Percentiles rank a stretch among this genome's conserved stretches.
Evolutionary conservation across 192 early-diverging fungal species (phyloP).

Genomic region (Podila epigama): DNA sequence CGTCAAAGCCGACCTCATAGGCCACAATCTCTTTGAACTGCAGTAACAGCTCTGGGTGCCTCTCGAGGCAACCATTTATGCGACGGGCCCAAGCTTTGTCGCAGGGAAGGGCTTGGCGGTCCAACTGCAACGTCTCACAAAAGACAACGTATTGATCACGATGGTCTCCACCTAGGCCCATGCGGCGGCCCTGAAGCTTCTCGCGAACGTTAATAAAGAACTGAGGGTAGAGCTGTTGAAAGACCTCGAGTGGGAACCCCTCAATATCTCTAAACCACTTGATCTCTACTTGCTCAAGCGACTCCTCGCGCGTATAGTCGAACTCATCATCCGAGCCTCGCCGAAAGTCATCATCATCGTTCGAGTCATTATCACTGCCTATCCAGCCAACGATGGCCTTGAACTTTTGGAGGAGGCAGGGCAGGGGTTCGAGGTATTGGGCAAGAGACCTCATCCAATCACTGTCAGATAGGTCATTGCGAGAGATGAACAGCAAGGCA

Average conservation of each 20-base stretch:
- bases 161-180: constrained; percentile 27
- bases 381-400: constrained; percentile 43
- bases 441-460: constrained; percentile 30
- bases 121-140: constrained; percentile 22
- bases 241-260: constrained; percentile 23
- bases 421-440: neutral
- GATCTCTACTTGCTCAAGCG: constrained; percentile 40
- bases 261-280: constrained; percentile 38
- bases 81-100: constrained; percentile 40
- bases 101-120: constrained; percentile 19
- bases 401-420: constrained; percentile 38
- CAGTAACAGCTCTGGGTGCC: constrained; percentile 32
- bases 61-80: constrained; percentile 37
- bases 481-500: constrained; percentile 9
- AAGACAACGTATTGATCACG: constrained; percentile 30
- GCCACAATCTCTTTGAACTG: constrained; percentile 45
- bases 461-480: constrained; percentile 10
- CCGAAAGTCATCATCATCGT: neutral
- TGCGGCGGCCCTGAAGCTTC: constrained; percentile 20
- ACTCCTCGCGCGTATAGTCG: constrained; percentile 26
- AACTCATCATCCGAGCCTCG: constrained; percentile 26
- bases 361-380: constrained; percentile 10
- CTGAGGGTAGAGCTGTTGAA: constrained; percentile 31
- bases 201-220: constrained; percentile 40
- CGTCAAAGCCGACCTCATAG: constrained; percentile 34